Base-by-base conservation (phyloP, 2,329 filamentous ascomycete genomes). In the Aspergillus glaucus region DNA sequence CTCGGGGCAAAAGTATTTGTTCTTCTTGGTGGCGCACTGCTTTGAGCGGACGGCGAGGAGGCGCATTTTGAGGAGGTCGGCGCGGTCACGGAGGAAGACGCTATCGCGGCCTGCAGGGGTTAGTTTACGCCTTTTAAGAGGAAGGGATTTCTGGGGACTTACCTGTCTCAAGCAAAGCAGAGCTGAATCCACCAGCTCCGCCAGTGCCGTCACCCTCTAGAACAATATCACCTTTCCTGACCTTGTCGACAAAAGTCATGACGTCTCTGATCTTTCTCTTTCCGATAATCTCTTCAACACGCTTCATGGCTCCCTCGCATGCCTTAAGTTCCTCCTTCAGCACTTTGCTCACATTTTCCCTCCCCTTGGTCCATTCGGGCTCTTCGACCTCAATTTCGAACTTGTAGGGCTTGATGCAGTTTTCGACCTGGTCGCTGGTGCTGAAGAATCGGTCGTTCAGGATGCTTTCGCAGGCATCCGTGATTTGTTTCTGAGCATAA, bases 321-420 rank as follows among this genome's bases (percentile, higher is more conserved):
- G 90, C 88, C 50, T 81, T 79, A 3, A 98, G 76, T 66, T 98
- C 93, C 45, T 86, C 84, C 68, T 94, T 94, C n/a, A 98, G 73
- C 1, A 93, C 84, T 7, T 76, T 79, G 36, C 82, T 79, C 1
- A 92, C 85, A 58, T 94, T 93, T 42, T 95, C 90, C 45, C 92
- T 79, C 0, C 90, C 91, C 52, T 87, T 82, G 3, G 77, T 69
- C 93, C 93, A 98, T 66, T 98, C 94, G 6, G 83, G 78, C 36
- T 91, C 87, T 62, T 95, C 89, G 41, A 98, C 84, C 60, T 98
- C 93, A 50, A 98, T 95, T 54, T 96, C 90, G 58, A 92, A 97
- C 66, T 98, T 98, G 76, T 92, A 98, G 0, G 94, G 93, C 69
- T 98, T 98, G 71, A 98, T 94, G 65, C 92, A 98, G 65, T 97